Base-by-base conservation (phyloP, 2,329 filamentous ascomycete species). In the Chaetomiaceae sp. region DNA sequence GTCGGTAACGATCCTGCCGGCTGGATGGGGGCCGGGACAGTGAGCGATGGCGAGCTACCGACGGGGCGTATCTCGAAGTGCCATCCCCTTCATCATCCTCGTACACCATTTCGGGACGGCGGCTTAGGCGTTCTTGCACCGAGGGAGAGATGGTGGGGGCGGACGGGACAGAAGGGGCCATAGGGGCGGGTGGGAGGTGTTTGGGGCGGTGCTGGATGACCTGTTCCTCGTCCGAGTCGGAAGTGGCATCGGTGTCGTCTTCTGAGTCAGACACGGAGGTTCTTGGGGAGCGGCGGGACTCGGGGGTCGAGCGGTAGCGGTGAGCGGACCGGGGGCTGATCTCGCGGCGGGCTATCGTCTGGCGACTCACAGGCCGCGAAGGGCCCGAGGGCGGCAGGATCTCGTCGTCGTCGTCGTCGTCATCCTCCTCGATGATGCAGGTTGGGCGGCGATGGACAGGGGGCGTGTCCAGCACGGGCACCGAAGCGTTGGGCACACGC, bases 181-280 rank as follows among this genome's bases (percentile, higher is more conserved):
- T 66, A 16, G 53, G 44, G 12, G 48, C 44, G 31, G 44, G 51
- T 14, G 39, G 53, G n/a, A 44, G 48, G 33, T 45, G 49, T 47
- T 53, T 50, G 51, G 23, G 54, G 53, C 44, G 60, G 39, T 48
- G 55, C 12, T 56, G 57, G 38, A 60, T 60, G 31, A 58, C 57
- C 37, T 58, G 62, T 19, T 68, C 65, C 9, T 69, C 68, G 17
- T 61, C 59, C 6, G 67, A 67, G 25, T 65, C 66, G n/a, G 62
- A 57, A 35, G 66, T 68, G 4, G 62, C 61, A n/a, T 66, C 67
- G n/a, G 68, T 69, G 13, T 69, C 69, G 34, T 63, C 63, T 17
- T 70, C 71, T 5, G 70, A 69, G 21, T 68, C 71, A 44, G 62
- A 66, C 7, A 66, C 60, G 3, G 69, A 70, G 33, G 58, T 62